Percentiles rank a stretch among this genome's conserved stretches.
Conservation (phyloP, 139 green algal genomes). For the Klebsormidium nitens region DNA sequence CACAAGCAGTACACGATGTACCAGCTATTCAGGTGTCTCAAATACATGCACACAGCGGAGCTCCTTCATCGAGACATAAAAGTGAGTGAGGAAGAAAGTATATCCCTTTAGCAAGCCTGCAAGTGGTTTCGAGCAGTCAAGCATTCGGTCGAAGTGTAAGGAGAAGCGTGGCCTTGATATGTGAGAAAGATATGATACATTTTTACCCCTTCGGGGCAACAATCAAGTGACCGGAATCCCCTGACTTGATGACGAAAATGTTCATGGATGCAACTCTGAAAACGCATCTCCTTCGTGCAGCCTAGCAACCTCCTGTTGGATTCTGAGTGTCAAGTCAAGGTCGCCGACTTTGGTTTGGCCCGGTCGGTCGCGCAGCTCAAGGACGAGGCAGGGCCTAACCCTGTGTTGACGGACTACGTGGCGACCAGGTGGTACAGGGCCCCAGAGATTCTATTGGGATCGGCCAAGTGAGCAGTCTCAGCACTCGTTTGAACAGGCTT, state of each 20-base stretch:
- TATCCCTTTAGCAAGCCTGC: too few relatives aligned
- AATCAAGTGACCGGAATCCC: too few relatives aligned
- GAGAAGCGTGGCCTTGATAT: too few relatives aligned
- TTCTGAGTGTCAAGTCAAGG: conserved; percentile 92
- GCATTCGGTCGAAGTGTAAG: too few relatives aligned
- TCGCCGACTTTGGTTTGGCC: conserved; percentile 93
- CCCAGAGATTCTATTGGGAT: conserved; percentile 94
- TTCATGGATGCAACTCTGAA: background rate
- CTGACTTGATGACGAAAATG: too few relatives aligned
- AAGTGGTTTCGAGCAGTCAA: too few relatives aligned
- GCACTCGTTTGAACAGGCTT: too few relatives aligned
- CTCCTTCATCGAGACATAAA: conserved; percentile 95
- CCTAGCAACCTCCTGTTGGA: conserved; percentile 97
- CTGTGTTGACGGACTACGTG: conserved; percentile 96
- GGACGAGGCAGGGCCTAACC: conserved; percentile 49
- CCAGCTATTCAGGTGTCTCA: conserved; percentile 93
- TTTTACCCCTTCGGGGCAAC: too few relatives aligned
- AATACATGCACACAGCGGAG: conserved; percentile 95
- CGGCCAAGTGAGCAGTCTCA: conserved; percentile 54
- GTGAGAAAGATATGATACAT: too few relatives aligned
- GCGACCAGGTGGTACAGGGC: conserved; percentile 91
- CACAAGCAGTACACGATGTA: conserved; percentile 99
- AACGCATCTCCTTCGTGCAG: too few relatives aligned
- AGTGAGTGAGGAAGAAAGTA: too few relatives aligned
- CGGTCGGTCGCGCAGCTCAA: conserved; percentile 65